phyloP scores from a whole-genome alignment of 2,329 filamentous ascomycete species.

The Aspergillus costaricaensis region DNA sequence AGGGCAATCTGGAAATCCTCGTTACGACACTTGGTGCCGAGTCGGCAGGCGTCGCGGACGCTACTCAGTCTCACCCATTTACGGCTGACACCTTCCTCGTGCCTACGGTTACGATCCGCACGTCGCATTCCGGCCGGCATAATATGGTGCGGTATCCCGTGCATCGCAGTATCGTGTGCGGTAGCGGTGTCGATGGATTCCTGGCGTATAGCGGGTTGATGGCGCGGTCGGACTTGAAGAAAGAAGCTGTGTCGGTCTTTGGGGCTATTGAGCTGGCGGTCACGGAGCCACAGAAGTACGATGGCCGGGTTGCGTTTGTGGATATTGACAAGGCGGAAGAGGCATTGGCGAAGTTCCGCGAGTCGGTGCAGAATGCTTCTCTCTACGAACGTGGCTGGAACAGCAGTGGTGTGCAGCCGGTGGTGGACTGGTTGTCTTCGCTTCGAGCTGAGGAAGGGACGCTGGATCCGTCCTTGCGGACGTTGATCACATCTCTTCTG shows the following conservation, averaged over 20 bases:
- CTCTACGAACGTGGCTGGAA: conserved; percentile 75
- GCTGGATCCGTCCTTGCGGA: conserved; percentile 67
- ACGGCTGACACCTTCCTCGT: conserved; percentile 68
- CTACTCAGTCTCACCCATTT: conserved; percentile 36
- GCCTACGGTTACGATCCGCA: conserved; percentile 70
- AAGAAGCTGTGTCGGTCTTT: conserved; percentile 35
- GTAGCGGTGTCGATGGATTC: conserved; percentile 70
- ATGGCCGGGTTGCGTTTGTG: conserved; percentile 52
- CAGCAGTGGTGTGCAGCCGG: conserved; percentile 65
- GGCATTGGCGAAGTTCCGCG: conserved; percentile 67
- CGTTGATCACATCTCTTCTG: conserved; percentile 68
- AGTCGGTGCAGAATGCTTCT: conserved; percentile 68
- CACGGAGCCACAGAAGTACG: conserved; percentile 37
- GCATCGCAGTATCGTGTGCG: conserved; percentile 75
- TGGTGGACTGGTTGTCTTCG: conserved; percentile 65
- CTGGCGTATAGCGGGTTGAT: conserved; percentile 39
- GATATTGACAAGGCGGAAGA: conserved; percentile 64
- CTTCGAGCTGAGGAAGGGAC: conserved; percentile 40
- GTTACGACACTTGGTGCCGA: conserved; percentile 56
- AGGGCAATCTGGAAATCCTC: conserved; percentile 62
- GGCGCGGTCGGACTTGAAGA: conserved; percentile 32
- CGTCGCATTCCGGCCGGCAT: conserved; percentile 63
- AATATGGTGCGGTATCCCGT: conserved; percentile 77
- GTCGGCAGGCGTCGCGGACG: conserved; percentile 48
- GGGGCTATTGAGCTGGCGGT: conserved; percentile 50